These are phyloP conservation scores for Cyclanthera cordifolia DNA, from an alignment of 306 rosid species.

Conservation along the genomic window DNA sequence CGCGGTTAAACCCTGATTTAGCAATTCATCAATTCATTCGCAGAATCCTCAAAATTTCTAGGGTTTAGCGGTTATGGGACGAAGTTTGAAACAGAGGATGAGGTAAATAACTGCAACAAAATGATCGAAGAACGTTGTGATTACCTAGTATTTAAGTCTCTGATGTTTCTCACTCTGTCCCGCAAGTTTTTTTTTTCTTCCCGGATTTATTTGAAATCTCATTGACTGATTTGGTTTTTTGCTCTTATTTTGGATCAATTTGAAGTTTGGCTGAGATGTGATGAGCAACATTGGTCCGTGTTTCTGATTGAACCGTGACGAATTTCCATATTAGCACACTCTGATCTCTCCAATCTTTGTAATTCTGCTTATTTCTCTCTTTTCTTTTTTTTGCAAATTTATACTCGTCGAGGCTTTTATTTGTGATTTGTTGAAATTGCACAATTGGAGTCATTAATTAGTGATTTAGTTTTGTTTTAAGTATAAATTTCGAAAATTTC, in stretches of 20 bases:
- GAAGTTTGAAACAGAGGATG: conserved; percentile 9
- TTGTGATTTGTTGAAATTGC: no score
- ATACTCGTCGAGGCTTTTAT: no score
- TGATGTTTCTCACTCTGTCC: conserved; percentile 2
- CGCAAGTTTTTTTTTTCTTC: background rate
- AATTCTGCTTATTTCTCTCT: no score
- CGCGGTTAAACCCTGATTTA: no score
- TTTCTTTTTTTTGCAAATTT: no score
- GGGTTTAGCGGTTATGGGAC: no score
- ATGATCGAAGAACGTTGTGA: conserved; percentile 14
- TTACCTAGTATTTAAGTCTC: conserved; percentile 18
- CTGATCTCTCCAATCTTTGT: conserved; percentile 9
- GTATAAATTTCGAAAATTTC: no score
- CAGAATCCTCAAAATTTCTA: no score
- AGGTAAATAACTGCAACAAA: conserved; percentile 17
- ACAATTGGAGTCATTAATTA: no score
- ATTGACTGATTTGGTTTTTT: no score
- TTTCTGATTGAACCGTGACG: conserved; percentile 18
- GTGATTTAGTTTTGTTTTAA: no score
- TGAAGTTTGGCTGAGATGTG: conserved; percentile 10
- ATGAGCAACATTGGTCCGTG: conserved; percentile 16
- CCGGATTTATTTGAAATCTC: background rate
- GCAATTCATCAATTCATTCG: no score
- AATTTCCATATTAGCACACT: conserved; percentile 12
- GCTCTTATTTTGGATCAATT: background rate